Conservation (phyloP, 2,329 filamentous ascomycete species). For the Aciculosporium take region DNA sequence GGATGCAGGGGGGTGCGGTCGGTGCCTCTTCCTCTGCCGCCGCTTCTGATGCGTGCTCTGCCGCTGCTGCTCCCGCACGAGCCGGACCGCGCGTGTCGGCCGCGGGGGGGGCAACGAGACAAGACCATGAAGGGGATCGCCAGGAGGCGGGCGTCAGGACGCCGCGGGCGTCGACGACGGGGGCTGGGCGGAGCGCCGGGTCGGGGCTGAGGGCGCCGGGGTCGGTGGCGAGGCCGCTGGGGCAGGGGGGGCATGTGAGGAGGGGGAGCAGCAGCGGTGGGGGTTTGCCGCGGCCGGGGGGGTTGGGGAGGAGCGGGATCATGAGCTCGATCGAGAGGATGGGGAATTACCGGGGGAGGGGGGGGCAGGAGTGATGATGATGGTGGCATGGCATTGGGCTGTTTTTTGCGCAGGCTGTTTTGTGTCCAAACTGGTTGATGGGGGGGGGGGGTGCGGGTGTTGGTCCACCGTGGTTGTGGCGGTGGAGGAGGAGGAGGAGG, state of each 20-base stretch:
- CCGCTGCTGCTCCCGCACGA: constrained; percentile 2
- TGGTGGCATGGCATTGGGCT: too few species aligned
- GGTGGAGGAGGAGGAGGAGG: too few species aligned
- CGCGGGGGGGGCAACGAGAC: background rate
- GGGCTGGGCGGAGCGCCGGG: constrained; percentile 21
- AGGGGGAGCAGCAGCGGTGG: constrained; percentile 31
- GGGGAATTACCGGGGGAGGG: constrained; percentile 44
- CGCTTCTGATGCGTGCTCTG: background rate
- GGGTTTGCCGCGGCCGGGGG: constrained; percentile 36
- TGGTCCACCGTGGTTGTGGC: too few species aligned
- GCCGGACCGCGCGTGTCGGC: constrained; percentile 8
- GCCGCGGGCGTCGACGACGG: constrained; percentile 26
- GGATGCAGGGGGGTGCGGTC: constrained; percentile 40
- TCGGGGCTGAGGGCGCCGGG: constrained; percentile 49
- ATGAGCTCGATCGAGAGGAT: constrained; percentile 82
- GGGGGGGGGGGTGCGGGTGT: too few species aligned
- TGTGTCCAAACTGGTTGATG: too few species aligned
- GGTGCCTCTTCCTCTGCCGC: constrained; percentile 5
- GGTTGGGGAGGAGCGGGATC: constrained; percentile 52
- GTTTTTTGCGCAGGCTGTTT: too few species aligned
- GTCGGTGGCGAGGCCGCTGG: constrained; percentile 27
- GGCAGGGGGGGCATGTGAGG: constrained; percentile 32
- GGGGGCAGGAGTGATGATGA: constrained; percentile 1
- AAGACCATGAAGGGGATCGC: background rate
- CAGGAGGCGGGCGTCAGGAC: constrained; percentile 15